phyloP scores from a whole-genome alignment of 2,329 filamentous ascomycete species.

The Atkinsonella hypoxylon region DNA sequence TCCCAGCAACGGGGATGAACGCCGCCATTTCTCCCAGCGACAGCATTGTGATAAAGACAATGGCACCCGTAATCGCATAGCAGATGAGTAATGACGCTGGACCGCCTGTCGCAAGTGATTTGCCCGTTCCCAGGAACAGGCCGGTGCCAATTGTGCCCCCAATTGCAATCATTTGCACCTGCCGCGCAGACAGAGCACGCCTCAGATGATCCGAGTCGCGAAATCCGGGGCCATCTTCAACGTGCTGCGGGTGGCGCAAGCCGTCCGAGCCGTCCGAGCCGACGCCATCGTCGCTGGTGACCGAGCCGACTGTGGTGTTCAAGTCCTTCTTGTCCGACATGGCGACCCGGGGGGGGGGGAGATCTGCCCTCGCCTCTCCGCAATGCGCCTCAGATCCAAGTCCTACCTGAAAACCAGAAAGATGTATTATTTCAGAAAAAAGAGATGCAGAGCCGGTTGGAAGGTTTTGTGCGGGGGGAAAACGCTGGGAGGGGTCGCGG shows the following conservation, averaged over 20 bases:
- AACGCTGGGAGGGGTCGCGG: background rate
- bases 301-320: background rate
- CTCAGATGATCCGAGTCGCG: conserved; percentile 24
- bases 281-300: background rate
- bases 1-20: conserved; percentile 37
- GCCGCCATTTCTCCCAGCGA: conserved; percentile 49
- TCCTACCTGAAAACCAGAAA: background rate
- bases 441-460: background rate
- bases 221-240: conserved; percentile 1
- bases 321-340: background rate
- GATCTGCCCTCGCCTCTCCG: background rate
- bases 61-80: conserved; percentile 43
- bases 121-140: conserved; percentile 50
- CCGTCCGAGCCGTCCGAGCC: background rate
- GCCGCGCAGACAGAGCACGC: conserved; percentile 45
- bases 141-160: conserved; percentile 49
- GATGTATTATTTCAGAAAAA: background rate
- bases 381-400: background rate
- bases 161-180: conserved; percentile 57
- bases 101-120: conserved; percentile 45
- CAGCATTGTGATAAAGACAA: conserved; percentile 48
- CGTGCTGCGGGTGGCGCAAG: background rate
- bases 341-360: background rate
- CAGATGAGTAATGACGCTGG: conserved; percentile 43
- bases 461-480: background rate